phyloP scores from a whole-genome alignment of 768 basidiomycete genomes.

The Lactarius sanguifluus region DNA sequence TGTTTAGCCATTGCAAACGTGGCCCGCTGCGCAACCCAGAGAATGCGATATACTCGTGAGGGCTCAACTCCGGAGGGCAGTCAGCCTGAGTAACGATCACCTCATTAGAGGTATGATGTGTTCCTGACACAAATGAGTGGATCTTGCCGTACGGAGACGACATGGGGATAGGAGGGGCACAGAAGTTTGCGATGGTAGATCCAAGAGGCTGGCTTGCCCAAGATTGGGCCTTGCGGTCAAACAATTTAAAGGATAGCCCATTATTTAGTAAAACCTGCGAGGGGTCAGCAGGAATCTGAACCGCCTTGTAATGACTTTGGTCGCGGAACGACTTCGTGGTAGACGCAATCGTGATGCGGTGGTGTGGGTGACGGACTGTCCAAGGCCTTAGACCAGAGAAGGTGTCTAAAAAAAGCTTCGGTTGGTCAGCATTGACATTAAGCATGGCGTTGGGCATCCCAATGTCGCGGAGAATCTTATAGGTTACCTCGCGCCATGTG shows the following conservation, averaged over 20 bases:
- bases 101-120: conserved; percentile 39
- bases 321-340: conserved; percentile 9
- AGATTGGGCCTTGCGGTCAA: not conserved
- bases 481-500: not conserved
- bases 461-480: not conserved
- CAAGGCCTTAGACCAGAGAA: conserved; percentile 13
- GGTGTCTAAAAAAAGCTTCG: not conserved
- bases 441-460: not conserved
- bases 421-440: not conserved
- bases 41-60: conserved; percentile 50
- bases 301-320: not conserved
- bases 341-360: conserved; percentile 12
- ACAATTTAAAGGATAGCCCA: not conserved
- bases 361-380: not conserved
- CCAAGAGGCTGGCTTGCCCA: not conserved
- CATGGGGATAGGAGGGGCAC: not conserved
- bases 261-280: conserved; percentile 2
- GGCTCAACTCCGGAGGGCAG: conserved; percentile 42
- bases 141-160: conserved; percentile 10
- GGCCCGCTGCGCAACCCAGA: conserved; percentile 46
- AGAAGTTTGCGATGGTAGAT: not conserved
- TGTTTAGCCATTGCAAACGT: conserved; percentile 50
- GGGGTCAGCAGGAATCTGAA: conserved; percentile 5
- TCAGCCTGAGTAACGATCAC: conserved; percentile 43
- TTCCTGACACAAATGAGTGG: not conserved